These are phyloP conservation scores for Ascochyta rabiei DNA, from an alignment of 2,329 filamentous ascomycete species.

Conservation along the genomic window DNA sequence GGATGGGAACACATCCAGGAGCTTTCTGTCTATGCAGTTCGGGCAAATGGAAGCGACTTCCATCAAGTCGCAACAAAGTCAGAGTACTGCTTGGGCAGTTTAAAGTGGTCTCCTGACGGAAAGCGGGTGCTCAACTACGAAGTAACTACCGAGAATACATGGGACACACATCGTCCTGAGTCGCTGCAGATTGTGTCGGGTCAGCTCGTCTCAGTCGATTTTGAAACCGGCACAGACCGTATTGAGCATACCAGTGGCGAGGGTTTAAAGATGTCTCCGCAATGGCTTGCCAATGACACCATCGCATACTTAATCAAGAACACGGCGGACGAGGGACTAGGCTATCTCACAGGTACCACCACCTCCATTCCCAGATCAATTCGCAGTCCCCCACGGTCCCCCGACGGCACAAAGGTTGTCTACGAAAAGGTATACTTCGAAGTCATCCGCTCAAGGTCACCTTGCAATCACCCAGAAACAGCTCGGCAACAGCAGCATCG, in stretches of 20 bases:
- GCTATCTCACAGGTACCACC: constrained; percentile 13
- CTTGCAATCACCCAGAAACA: constrained; percentile 50
- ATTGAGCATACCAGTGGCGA: constrained; percentile 35
- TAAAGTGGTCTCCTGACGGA: constrained; percentile 39
- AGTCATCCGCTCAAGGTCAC: constrained; percentile 35
- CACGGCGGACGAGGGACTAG: constrained; percentile 34
- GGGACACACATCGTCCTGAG: constrained; percentile 43
- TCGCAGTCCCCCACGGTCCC: constrained; percentile 43
- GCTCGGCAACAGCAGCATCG: constrained; percentile 49
- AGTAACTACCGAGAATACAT: constrained; percentile 49
- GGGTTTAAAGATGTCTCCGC: constrained; percentile 42
- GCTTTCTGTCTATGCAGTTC: constrained; percentile 50
- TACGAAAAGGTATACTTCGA: constrained; percentile 33
- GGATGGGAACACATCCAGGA: constrained; percentile 53
- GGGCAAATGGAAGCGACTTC: constrained; percentile 48
- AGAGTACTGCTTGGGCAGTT: constrained; percentile 48
- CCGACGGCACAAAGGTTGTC: constrained; percentile 39
- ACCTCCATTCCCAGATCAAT: constrained; percentile 1
- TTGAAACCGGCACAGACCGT: constrained; percentile 47
- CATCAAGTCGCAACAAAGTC: constrained; percentile 42
- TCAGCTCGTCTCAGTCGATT: constrained; percentile 48
- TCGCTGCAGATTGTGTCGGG: constrained; percentile 33
- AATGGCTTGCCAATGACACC: constrained; percentile 13
- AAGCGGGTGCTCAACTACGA: constrained; percentile 43
- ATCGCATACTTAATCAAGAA: constrained; percentile 39